Evolutionary conservation across 2,329 filamentous ascomycete species (phyloP).

Genomic region (Sordariomycetes sp.): DNA sequence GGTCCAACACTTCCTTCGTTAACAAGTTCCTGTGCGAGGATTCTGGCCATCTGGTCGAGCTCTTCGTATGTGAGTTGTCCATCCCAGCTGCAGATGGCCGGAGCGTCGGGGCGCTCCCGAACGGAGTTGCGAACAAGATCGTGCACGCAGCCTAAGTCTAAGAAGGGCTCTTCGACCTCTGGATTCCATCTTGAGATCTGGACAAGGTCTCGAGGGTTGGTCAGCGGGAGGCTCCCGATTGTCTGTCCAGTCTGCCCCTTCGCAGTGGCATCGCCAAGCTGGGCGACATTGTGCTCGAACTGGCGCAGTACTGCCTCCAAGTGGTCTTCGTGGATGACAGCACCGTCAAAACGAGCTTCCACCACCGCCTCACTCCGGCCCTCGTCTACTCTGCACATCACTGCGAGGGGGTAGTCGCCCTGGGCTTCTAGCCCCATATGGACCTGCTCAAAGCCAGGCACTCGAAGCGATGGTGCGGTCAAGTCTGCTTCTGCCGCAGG

Average conservation of each 20-base stretch:
- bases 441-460: slow-evolving; percentile 5
- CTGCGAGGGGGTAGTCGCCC: slow-evolving; percentile 3
- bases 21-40: slow-evolving; percentile 1
- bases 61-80: slow-evolving; percentile 12
- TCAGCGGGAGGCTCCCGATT: slow-evolving; percentile 2
- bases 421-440: slow-evolving; percentile 1
- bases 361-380: neutral
- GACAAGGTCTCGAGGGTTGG: slow-evolving; percentile 2
- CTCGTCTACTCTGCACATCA: slow-evolving; percentile 3
- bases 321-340: slow-evolving; percentile 2
- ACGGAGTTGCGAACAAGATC: slow-evolving; percentile 1
- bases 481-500: slow-evolving; percentile 2
- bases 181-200: slow-evolving; percentile 2
- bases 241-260: slow-evolving; percentile 3
- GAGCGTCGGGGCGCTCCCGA: slow-evolving; percentile 13
- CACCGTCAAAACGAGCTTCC: slow-evolving; percentile 3
- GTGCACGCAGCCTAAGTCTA: slow-evolving; percentile 3
- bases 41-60: slow-evolving; percentile 1
- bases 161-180: slow-evolving; percentile 1
- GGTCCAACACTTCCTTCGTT: slow-evolving; percentile 11
- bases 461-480: neutral
- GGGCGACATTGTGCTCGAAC: slow-evolving; percentile 3
- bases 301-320: slow-evolving; percentile 2
- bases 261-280: slow-evolving; percentile 1
- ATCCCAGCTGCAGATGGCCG: slow-evolving; percentile 33